Percentiles rank a stretch among this genome's conserved stretches.
These are phyloP conservation scores for Nicotiana paniculata DNA, from an alignment of 257 asterid species.

Conservation along the genomic window DNA sequence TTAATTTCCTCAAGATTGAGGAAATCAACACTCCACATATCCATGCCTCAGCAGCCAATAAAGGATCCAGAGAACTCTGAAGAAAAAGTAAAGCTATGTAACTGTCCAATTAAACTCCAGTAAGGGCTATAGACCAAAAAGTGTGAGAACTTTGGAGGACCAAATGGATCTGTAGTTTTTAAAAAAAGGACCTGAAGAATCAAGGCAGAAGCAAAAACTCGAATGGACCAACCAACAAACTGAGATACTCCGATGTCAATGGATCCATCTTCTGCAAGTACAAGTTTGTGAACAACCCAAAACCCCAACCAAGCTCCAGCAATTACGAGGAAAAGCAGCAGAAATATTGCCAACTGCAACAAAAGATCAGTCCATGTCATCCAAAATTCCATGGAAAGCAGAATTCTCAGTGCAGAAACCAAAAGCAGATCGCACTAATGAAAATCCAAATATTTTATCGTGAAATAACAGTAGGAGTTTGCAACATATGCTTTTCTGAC, in stretches of 20 bases:
- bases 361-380: slow-evolving; percentile 20
- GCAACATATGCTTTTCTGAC: neutral
- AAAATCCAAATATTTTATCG: neutral
- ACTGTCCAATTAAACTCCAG: slow-evolving; percentile 9
- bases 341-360: slow-evolving; percentile 57
- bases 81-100: slow-evolving; percentile 13
- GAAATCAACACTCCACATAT: slow-evolving; percentile 51
- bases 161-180: neutral
- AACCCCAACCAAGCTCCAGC: slow-evolving; percentile 92
- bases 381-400: neutral
- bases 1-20: slow-evolving; percentile 31
- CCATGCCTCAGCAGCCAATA: slow-evolving; percentile 67
- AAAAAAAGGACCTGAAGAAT: slow-evolving; percentile 66
- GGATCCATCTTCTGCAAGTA: slow-evolving; percentile 71
- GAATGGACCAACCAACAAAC: slow-evolving; percentile 72
- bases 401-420: slow-evolving; percentile 12
- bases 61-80: slow-evolving; percentile 75
- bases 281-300: slow-evolving; percentile 86
- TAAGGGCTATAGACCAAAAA: neutral
- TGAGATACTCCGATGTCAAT: slow-evolving; percentile 63
- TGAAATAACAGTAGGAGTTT: neutral
- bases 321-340: slow-evolving; percentile 59
- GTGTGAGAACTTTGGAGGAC: neutral
- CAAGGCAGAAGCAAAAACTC: slow-evolving; percentile 61
- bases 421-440: neutral